phyloP scores from a whole-genome alignment of 768 basidiomycete genomes.

The Pisolithus tinctorius region DNA sequence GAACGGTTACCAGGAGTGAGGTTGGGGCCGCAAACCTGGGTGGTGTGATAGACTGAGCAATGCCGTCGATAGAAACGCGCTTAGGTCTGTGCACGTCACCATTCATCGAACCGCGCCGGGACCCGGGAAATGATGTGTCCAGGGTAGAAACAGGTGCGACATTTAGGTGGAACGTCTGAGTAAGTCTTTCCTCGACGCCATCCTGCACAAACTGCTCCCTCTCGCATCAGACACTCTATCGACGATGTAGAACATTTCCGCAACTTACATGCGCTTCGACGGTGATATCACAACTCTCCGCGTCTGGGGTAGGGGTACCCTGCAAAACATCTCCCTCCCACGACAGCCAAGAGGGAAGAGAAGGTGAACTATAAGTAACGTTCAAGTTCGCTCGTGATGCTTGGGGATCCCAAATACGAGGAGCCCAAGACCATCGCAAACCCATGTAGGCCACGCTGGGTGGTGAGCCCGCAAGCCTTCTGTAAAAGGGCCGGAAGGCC shows the following conservation, averaged over 20 bases:
- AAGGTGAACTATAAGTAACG: constrained; percentile 75
- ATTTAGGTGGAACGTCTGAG: constrained; percentile 60
- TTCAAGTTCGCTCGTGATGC: constrained; percentile 73
- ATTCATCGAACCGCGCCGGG: constrained; percentile 42
- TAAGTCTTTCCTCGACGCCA: constrained; percentile 62
- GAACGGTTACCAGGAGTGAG: background rate
- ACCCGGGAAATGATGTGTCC: constrained; percentile 36
- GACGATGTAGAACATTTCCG: constrained; percentile 1
- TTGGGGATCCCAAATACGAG: constrained; percentile 96
- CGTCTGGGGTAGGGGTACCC: constrained; percentile 73
- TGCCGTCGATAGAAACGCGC: constrained; percentile 36
- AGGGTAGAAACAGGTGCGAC: constrained; percentile 61
- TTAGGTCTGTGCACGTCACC: constrained; percentile 36
- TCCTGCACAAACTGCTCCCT: constrained; percentile 49
- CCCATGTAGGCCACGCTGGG: constrained; percentile 78
- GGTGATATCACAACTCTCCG: constrained; percentile 68
- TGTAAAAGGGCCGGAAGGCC: constrained; percentile 84
- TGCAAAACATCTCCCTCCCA: constrained; percentile 83
- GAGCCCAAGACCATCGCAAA: constrained; percentile 82
- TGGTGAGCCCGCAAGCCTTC: constrained; percentile 80
- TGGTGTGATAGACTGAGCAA: constrained; percentile 24
- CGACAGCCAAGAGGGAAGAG: constrained; percentile 76
- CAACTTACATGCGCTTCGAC: constrained; percentile 65
- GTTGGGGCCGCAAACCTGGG: constrained; percentile 20
- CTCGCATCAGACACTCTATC: constrained; percentile 8